phyloP scores from a whole-genome alignment of 1,284 basidiomycete species.

The Lentinus polychrous region DNA sequence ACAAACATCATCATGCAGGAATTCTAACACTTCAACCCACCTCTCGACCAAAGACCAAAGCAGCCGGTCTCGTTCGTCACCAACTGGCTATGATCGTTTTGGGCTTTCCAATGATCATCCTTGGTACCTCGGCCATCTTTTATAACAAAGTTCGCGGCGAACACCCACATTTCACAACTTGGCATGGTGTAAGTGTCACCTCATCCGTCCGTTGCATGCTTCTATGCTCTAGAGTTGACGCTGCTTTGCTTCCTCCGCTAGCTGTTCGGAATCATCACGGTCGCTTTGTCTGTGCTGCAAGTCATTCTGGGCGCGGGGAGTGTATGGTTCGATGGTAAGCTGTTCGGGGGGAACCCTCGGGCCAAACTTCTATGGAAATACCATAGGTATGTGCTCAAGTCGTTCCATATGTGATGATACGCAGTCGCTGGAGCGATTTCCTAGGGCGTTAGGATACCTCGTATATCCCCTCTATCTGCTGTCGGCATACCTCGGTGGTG shows the following conservation, averaged over 20 bases:
- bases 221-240: not conserved
- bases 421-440: not conserved
- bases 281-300: conserved; percentile 52
- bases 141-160: conserved; percentile 44
- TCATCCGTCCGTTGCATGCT: not conserved
- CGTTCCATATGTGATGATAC: conserved; percentile 3
- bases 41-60: conserved; percentile 56
- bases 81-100: conserved; percentile 47
- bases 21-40: conserved; percentile 73
- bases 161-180: conserved; percentile 50
- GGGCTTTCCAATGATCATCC: conserved; percentile 45
- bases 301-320: conserved; percentile 53
- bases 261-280: conserved; percentile 51
- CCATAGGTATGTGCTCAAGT: conserved; percentile 42
- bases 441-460: conserved; percentile 59
- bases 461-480: conserved; percentile 48
- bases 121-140: conserved; percentile 49
- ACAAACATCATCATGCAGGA: conserved; percentile 31
- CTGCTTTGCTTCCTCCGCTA: conserved; percentile 14
- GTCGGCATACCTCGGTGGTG: conserved; percentile 57
- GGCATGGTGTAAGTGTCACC: conserved; percentile 53
- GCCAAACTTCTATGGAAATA: conserved; percentile 74
- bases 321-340: conserved; percentile 59
- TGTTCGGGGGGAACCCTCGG: conserved; percentile 57
- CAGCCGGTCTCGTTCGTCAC: conserved; percentile 56